Conservation (phyloP, 2,329 filamentous ascomycete genomes). For the Aureobasidium melanogenum region DNA sequence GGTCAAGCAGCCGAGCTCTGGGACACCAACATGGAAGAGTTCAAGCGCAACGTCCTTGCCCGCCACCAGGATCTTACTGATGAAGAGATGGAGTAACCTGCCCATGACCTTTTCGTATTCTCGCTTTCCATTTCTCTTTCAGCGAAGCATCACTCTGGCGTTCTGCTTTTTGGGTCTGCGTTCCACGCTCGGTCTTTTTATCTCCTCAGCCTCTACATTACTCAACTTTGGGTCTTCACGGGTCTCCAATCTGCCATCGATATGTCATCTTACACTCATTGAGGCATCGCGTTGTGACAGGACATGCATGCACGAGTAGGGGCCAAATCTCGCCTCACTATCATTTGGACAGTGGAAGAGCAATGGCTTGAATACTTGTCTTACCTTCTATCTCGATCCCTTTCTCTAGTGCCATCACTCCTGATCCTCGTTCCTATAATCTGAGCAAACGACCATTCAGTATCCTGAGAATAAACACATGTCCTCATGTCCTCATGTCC, state of each 20-base stretch:
- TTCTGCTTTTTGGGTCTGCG: not conserved
- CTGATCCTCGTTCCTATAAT: not conserved
- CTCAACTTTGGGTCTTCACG: not conserved
- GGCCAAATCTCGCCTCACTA: not conserved
- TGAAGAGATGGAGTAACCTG: conserved; percentile 26
- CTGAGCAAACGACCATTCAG: not conserved
- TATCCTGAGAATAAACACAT: not conserved
- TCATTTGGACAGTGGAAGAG: not conserved
- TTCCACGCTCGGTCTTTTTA: not conserved
- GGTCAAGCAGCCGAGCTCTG: conserved; percentile 93
- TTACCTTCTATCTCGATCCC: not conserved
- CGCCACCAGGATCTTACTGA: conserved; percentile 50
- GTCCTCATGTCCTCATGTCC: not conserved
- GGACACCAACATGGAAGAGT: conserved; percentile 80
- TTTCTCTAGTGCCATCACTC: not conserved
- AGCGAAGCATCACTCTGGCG: conserved; percentile 7
- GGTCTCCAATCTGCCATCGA: not conserved
- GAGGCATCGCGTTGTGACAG: not conserved
- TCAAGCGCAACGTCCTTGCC: conserved; percentile 65
- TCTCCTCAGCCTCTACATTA: not conserved
- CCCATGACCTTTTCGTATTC: not conserved
- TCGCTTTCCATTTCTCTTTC: not conserved
- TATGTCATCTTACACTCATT: not conserved
- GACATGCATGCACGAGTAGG: not conserved
- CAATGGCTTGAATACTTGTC: not conserved